A percentile compares a stretch with the other conserved stretches of the same genome.
Conservation (phyloP, 768 basidiomycete species). For the Trametes meyenii region DNA sequence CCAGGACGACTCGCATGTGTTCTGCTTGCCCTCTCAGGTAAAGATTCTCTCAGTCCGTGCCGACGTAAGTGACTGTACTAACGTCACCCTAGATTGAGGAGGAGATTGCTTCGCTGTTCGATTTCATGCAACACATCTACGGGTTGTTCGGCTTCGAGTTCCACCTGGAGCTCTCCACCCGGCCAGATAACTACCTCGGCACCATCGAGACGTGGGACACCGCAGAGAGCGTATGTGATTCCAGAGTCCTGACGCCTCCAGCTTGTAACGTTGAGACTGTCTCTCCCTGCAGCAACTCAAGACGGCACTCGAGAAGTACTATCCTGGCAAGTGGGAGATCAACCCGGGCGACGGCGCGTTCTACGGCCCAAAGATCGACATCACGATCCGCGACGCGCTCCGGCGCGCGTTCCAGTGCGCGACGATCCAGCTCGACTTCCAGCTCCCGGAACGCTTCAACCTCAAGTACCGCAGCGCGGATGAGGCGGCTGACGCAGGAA, state of each 20-base stretch:
- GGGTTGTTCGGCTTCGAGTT: conserved; percentile 95
- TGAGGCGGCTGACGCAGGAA: conserved; percentile 52
- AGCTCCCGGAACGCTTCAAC: conserved; percentile 95
- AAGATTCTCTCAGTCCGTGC: conserved; percentile 10
- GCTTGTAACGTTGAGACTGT: background rate
- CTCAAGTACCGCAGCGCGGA: conserved; percentile 86
- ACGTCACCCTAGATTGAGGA: conserved; percentile 63
- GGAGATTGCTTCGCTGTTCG: conserved; percentile 86
- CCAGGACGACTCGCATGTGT: conserved; percentile 98
- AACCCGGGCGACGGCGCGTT: conserved; percentile 98
- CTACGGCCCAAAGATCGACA: conserved; percentile 99
- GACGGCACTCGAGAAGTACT: conserved; percentile 79
- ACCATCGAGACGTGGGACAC: conserved; percentile 86
- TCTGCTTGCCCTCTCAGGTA: conserved; percentile 93
- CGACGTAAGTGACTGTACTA: background rate
- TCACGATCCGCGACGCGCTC: conserved; percentile 92
- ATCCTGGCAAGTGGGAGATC: conserved; percentile 88
- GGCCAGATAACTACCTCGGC: conserved; percentile 93
- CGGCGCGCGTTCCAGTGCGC: conserved; percentile 96
- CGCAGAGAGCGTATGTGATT: conserved; percentile 71
- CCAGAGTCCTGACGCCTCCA: background rate
- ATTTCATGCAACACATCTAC: conserved; percentile 94
- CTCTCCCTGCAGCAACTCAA: conserved; percentile 67
- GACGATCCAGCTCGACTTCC: conserved; percentile 98
- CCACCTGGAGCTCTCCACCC: conserved; percentile 91